phyloP scores from a whole-genome alignment of 176 grass and related monocot species.

The Saccharum spontaneum region DNA sequence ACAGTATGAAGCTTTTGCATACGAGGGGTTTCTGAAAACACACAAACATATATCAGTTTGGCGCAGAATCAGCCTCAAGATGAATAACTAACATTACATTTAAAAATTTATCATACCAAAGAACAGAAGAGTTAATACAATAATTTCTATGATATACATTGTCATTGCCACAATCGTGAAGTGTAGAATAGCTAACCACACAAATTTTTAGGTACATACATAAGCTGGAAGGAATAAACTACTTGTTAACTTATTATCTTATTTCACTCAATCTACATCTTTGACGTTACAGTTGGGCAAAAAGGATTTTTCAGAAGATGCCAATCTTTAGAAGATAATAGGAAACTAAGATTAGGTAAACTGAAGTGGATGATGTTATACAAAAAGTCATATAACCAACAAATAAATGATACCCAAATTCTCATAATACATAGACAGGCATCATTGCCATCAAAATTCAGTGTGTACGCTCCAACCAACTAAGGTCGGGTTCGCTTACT shows the following conservation, averaged over 20 bases:
- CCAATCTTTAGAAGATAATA: slow-evolving; percentile 7
- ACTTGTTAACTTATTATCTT: neutral
- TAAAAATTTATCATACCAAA: slow-evolving; percentile 1
- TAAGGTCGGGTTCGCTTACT: neutral
- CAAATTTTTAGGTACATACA: neutral
- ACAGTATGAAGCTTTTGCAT: slow-evolving; percentile 81
- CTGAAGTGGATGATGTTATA: neutral
- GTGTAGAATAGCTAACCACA: neutral
- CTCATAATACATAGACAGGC: neutral
- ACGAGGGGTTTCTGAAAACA: slow-evolving; percentile 65
- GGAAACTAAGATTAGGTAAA: slow-evolving; percentile 1
- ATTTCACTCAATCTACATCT: neutral
- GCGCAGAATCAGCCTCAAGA: neutral
- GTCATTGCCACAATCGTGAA: neutral
- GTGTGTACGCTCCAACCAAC: neutral
- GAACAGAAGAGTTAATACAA: neutral
- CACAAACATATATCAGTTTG: slow-evolving; percentile 17
- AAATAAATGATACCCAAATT: neutral
- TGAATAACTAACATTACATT: neutral
- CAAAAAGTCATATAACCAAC: slow-evolving; percentile 1
- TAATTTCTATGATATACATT: slow-evolving; percentile 1
- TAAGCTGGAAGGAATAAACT: slow-evolving; percentile 17
- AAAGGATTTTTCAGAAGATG: neutral
- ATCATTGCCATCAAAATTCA: slow-evolving; percentile 5
- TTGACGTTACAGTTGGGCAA: neutral